phyloP scores from a whole-genome alignment of 2,329 filamentous ascomycete species.

The Gyromitra esculenta region DNA sequence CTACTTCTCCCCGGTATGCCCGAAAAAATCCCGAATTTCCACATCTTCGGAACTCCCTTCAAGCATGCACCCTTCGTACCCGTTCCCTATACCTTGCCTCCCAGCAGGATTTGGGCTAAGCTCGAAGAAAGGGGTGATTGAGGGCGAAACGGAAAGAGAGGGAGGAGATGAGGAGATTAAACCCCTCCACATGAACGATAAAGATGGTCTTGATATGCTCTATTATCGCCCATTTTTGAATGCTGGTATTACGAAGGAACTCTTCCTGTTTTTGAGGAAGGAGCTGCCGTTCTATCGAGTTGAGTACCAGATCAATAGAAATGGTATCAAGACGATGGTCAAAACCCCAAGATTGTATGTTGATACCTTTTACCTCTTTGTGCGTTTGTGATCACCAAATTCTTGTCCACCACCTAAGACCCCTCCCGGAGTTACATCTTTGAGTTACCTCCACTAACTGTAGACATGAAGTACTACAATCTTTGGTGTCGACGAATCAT shows the following conservation, averaged over 20 bases:
- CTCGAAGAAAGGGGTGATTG: neutral
- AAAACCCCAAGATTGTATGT: conserved; percentile 64
- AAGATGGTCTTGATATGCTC: conserved; percentile 76
- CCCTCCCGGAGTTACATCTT: neutral
- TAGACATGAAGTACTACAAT: conserved; percentile 67
- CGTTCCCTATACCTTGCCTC: conserved; percentile 65
- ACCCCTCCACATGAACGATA: conserved; percentile 68
- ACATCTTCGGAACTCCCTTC: conserved; percentile 59
- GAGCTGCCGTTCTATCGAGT: conserved; percentile 80
- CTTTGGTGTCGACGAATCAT: conserved; percentile 71
- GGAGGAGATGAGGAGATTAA: conserved; percentile 58
- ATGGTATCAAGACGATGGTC: conserved; percentile 71
- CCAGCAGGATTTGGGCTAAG: conserved; percentile 55
- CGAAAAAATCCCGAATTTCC: conserved; percentile 61
- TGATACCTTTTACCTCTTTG: neutral
- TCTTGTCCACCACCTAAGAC: too few species aligned
- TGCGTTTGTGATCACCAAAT: neutral
- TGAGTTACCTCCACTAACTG: conserved; percentile 35
- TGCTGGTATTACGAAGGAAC: conserved; percentile 65
- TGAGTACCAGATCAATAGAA: conserved; percentile 75
- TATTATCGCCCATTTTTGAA: conserved; percentile 80
- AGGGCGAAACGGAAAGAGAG: conserved; percentile 54
- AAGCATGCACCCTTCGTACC: conserved; percentile 65
- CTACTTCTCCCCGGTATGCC: conserved; percentile 69
- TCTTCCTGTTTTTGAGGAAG: conserved; percentile 77